Conservation (phyloP, 2,329 filamentous ascomycete species). For the Pseudogymnoascus pannorum region DNA sequence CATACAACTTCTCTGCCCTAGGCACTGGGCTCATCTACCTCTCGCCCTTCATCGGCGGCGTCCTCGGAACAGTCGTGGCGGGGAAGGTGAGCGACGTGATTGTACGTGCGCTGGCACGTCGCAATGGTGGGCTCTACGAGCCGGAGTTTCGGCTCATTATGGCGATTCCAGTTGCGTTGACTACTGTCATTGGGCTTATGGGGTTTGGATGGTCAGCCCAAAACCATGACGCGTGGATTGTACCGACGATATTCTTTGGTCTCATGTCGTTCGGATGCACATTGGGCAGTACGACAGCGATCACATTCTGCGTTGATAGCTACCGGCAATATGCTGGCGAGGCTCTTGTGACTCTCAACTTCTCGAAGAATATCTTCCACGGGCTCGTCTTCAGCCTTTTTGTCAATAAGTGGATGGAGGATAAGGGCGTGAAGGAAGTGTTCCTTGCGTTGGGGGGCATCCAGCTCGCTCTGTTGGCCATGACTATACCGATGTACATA, state of each 20-base stretch:
- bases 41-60: constrained; percentile 79
- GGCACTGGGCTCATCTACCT: constrained; percentile 83
- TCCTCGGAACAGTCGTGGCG: constrained; percentile 86
- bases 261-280: constrained; percentile 88
- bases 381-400: constrained; percentile 85
- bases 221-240: constrained; percentile 71
- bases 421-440: constrained; percentile 67
- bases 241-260: constrained; percentile 90
- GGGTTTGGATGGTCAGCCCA: constrained; percentile 92
- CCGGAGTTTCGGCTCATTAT: constrained; percentile 89
- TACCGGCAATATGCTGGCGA: constrained; percentile 92
- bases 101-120: constrained; percentile 70
- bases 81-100: constrained; percentile 82
- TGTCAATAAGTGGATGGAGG: constrained; percentile 74
- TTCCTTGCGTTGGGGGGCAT: constrained; percentile 82
- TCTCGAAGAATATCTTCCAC: constrained; percentile 89
- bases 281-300: constrained; percentile 80
- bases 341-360: constrained; percentile 88
- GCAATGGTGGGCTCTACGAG: constrained; percentile 91
- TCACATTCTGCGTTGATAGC: constrained; percentile 90
- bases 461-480: constrained; percentile 66
- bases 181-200: constrained; percentile 80
- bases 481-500: constrained; percentile 65
- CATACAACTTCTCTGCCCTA: constrained; percentile 75
- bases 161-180: constrained; percentile 70